These are phyloP conservation scores for Diaporthe nobilis DNA, from an alignment of 2,329 filamentous ascomycete species.

Conservation along the genomic window DNA sequence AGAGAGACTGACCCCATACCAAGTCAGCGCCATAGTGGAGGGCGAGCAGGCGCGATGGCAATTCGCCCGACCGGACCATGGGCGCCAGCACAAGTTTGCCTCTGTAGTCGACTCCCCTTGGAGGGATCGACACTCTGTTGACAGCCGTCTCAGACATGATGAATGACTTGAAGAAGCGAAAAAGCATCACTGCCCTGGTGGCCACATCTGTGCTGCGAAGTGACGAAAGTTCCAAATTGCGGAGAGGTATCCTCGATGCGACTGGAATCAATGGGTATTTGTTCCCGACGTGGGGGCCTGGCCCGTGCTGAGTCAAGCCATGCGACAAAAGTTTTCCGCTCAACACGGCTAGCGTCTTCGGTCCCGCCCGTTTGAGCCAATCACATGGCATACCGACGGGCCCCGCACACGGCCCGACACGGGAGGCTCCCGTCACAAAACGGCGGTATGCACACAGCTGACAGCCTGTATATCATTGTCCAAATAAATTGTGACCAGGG, in stretches of 20 bases:
- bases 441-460: too few species aligned
- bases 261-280: background rate
- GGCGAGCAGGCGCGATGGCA: constrained; percentile 89
- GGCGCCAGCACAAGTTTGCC: constrained; percentile 95
- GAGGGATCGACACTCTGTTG: constrained; percentile 86
- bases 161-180: constrained; percentile 37
- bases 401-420: background rate
- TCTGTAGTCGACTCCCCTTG: constrained; percentile 91
- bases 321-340: background rate
- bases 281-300: constrained; percentile 1
- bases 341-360: background rate
- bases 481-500: background rate
- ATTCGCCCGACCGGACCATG: constrained; percentile 98
- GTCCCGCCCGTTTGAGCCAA: background rate
- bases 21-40: constrained; percentile 96
- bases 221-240: background rate
- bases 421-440: background rate
- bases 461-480: too few species aligned
- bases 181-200: constrained; percentile 34
- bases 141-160: constrained; percentile 68
- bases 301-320: background rate
- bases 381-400: background rate
- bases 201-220: background rate
- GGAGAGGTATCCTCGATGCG: constrained; percentile 5
- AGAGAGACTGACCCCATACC: constrained; percentile 81